These are phyloP conservation scores for Hevea brasiliensis DNA, from an alignment of 345 rosid genomes.

Conservation along the genomic window DNA sequence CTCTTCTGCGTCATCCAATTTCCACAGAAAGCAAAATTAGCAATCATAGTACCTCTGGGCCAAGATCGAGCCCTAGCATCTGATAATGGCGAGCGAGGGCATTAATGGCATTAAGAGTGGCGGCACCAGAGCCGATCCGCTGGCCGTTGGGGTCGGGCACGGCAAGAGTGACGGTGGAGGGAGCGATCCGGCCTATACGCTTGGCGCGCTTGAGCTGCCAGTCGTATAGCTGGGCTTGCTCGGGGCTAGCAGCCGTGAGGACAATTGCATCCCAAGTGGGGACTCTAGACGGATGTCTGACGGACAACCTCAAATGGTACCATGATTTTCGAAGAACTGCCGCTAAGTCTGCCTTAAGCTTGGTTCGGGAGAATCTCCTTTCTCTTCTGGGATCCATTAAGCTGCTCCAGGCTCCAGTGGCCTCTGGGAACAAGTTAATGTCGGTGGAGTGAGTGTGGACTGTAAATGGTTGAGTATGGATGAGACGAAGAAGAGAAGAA, in stretches of 20 bases:
- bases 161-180: conserved; percentile 76
- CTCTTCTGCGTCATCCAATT: neutral
- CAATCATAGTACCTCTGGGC: conserved; percentile 30
- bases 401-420: neutral
- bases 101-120: conserved; percentile 81
- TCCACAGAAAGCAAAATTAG: neutral
- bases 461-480: too few species aligned
- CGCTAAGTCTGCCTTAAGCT: conserved; percentile 59
- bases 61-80: conserved; percentile 31
- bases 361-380: conserved; percentile 28
- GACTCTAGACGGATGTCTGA: conserved; percentile 82
- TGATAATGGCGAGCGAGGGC: conserved; percentile 65
- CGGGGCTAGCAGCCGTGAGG: conserved; percentile 98
- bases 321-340: conserved; percentile 75
- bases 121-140: conserved; percentile 97
- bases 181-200: conserved; percentile 77
- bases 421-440: neutral
- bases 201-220: conserved; percentile 92
- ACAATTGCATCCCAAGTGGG: conserved; percentile 95
- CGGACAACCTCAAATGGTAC: conserved; percentile 89
- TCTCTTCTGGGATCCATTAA: conserved; percentile 20
- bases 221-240: conserved; percentile 83
- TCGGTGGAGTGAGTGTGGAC: neutral
- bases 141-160: conserved; percentile 90
- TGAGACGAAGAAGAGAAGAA: neutral